A percentile compares a stretch with the other conserved stretches of the same genome.
Conservation (phyloP, 352 stramenopile species). For the Globisporangium nodosum region DNA sequence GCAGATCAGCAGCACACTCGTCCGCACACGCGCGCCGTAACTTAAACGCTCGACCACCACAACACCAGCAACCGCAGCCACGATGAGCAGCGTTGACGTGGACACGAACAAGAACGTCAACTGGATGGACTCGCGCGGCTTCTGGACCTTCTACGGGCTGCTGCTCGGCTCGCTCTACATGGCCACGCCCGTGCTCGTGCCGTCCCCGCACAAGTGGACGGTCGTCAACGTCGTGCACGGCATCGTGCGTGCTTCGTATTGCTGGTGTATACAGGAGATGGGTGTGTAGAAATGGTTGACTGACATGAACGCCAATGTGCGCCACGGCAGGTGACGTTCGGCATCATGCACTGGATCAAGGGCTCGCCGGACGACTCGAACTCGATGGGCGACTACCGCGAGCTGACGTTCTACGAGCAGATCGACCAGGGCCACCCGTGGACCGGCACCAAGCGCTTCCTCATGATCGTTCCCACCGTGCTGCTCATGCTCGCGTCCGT, state of each 20-base stretch:
- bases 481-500: slow-evolving; percentile 84
- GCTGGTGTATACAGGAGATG: not conserved
- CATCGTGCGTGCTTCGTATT: slow-evolving; percentile 37
- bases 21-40: not conserved
- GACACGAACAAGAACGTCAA: slow-evolving; percentile 90
- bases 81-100: slow-evolving; percentile 23
- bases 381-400: slow-evolving; percentile 89
- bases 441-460: slow-evolving; percentile 92
- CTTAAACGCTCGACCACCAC: slow-evolving; percentile 11
- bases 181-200: slow-evolving; percentile 72
- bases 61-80: not conserved
- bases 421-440: slow-evolving; percentile 90
- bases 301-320: no score
- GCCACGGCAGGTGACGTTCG: slow-evolving; percentile 74
- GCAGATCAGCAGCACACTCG: not conserved
- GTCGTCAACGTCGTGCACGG: slow-evolving; percentile 84
- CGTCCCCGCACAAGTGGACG: slow-evolving; percentile 64
- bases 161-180: slow-evolving; percentile 74
- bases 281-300: no score
- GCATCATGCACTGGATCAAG: slow-evolving; percentile 95
- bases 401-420: slow-evolving; percentile 95
- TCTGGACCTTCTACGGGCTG: slow-evolving; percentile 86
- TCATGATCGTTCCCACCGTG: slow-evolving; percentile 92
- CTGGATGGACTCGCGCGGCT: slow-evolving; percentile 86
- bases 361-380: slow-evolving; percentile 90